These are phyloP conservation scores for Hypoxylon sp. DNA, from an alignment of 2,329 filamentous ascomycete genomes.

Conservation along the genomic window DNA sequence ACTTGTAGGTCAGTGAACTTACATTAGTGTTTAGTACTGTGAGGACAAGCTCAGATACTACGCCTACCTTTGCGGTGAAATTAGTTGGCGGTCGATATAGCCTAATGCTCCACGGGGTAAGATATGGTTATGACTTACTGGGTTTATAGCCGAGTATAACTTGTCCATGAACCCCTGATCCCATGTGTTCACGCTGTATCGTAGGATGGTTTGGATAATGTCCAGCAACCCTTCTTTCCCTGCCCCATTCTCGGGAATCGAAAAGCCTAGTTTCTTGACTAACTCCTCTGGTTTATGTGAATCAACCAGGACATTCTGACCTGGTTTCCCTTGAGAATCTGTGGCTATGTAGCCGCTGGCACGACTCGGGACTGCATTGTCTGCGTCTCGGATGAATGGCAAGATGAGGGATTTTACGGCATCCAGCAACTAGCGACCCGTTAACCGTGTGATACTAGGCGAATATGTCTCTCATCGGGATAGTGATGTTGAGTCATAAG, in stretches of 20 bases:
- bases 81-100: neutral
- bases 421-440: slow-evolving; percentile 71
- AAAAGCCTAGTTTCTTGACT: slow-evolving; percentile 68
- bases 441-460: slow-evolving; percentile 18
- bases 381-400: slow-evolving; percentile 79
- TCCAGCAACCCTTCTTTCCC: slow-evolving; percentile 80
- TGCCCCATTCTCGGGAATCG: slow-evolving; percentile 70
- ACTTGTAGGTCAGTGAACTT: slow-evolving; percentile 50
- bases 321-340: slow-evolving; percentile 55
- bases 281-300: slow-evolving; percentile 71
- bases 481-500: neutral
- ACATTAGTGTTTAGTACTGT: slow-evolving; percentile 92
- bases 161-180: slow-evolving; percentile 97
- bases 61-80: slow-evolving; percentile 71
- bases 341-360: slow-evolving; percentile 65
- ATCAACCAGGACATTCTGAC: slow-evolving; percentile 73
- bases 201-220: slow-evolving; percentile 78
- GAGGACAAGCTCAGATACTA: slow-evolving; percentile 87
- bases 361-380: slow-evolving; percentile 70
- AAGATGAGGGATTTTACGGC: slow-evolving; percentile 78
- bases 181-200: slow-evolving; percentile 98
- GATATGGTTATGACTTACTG: slow-evolving; percentile 65
- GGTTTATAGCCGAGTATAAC: slow-evolving; percentile 90
- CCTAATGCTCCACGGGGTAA: neutral
- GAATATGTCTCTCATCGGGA: neutral